These are phyloP conservation scores for Taphrina pruni DNA, from an alignment of 1,139 yeast genomes.

Conservation along the genomic window DNA sequence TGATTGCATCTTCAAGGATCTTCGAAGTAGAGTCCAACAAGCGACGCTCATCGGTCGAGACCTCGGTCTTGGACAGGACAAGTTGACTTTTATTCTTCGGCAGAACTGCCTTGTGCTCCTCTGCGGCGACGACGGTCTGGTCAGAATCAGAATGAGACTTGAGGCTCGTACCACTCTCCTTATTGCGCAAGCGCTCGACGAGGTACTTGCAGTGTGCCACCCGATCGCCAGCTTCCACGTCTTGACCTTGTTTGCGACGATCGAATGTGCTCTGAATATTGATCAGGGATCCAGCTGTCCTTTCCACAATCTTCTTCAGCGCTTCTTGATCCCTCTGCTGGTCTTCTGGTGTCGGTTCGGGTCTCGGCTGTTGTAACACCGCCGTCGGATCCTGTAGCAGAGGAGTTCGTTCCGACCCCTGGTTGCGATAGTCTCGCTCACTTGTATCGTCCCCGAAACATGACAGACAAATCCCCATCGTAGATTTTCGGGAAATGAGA, in stretches of 20 bases:
- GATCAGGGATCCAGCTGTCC: conserved; percentile 22
- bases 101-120: neutral
- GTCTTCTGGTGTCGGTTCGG: conserved; percentile 18
- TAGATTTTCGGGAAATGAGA: no score
- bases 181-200: conserved; percentile 20
- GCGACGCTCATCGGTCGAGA: conserved; percentile 17
- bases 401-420: conserved; percentile 15
- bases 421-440: neutral
- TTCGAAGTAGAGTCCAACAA: neutral
- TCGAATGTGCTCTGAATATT: conserved; percentile 27
- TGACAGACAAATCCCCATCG: conserved; percentile 5
- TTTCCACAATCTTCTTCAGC: conserved; percentile 9
- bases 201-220: conserved; percentile 24
- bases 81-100: neutral
- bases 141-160: neutral
- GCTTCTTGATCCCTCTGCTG: conserved; percentile 26
- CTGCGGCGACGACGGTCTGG: neutral
- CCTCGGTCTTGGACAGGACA: neutral
- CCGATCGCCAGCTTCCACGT: neutral
- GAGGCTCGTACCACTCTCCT: neutral
- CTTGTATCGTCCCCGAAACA: neutral
- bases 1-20: neutral
- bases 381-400: conserved; percentile 25
- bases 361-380: conserved; percentile 18
- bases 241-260: conserved; percentile 3